A percentile compares a stretch with the other conserved stretches of the same genome.
Conservation (phyloP, 768 basidiomycete species). For the Scleroderma bovista region DNA sequence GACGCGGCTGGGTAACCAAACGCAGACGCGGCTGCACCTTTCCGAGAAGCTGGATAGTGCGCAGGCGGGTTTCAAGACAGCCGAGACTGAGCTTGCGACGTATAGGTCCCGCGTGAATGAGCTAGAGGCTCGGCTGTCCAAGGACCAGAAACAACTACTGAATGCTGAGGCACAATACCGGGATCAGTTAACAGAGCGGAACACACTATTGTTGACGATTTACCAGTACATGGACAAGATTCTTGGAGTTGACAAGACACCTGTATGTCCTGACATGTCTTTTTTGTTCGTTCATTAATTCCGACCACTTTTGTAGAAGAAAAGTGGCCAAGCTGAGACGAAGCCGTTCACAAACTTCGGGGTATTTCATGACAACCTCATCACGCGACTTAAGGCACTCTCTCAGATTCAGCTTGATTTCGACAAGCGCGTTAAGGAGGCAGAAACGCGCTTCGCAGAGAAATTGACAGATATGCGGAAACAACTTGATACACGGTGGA, state of each 20-base stretch:
- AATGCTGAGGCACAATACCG: constrained; percentile 75
- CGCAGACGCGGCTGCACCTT: constrained; percentile 80
- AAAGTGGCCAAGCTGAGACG: constrained; percentile 69
- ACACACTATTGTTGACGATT: constrained; percentile 84
- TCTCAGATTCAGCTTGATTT: constrained; percentile 83
- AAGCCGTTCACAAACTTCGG: constrained; percentile 92
- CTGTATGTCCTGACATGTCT: constrained; percentile 42
- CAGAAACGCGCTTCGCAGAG: constrained; percentile 67
- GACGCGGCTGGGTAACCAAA: constrained; percentile 74
- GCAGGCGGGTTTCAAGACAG: constrained; percentile 53
- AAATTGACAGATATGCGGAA: constrained; percentile 75
- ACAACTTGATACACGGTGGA: constrained; percentile 85
- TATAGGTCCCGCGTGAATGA: constrained; percentile 63
- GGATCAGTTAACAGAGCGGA: constrained; percentile 90
- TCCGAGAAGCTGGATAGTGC: constrained; percentile 83
- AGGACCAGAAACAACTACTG: constrained; percentile 73
- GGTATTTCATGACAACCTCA: constrained; percentile 92
- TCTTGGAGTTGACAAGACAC: constrained; percentile 81
- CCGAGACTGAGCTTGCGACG: constrained; percentile 61
- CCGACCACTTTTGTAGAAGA: constrained; percentile 46
- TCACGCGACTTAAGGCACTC: constrained; percentile 78
- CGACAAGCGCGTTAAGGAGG: constrained; percentile 78
- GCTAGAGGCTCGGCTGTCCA: constrained; percentile 73
- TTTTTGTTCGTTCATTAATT: background rate
- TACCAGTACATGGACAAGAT: constrained; percentile 96